These are phyloP conservation scores for Suillus paluster DNA, from an alignment of 768 basidiomycete species.

Conservation along the genomic window DNA sequence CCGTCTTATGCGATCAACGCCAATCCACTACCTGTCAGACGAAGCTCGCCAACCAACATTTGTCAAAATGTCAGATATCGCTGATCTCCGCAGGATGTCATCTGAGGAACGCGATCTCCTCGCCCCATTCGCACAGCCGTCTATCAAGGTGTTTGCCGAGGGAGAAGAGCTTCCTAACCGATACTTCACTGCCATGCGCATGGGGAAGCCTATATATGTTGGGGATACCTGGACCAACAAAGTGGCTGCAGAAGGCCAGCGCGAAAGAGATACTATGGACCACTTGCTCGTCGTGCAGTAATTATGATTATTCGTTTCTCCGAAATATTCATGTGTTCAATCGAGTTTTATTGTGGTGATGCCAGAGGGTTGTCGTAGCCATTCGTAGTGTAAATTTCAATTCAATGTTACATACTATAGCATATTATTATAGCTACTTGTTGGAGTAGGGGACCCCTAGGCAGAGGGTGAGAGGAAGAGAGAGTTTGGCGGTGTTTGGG, in stretches of 20 bases:
- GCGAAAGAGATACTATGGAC: not conserved
- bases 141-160: slow-evolving; percentile 9
- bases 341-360: not conserved
- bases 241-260: not conserved
- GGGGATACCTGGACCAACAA: slow-evolving; percentile 26
- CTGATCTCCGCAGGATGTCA: slow-evolving; percentile 10
- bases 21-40: slow-evolving; percentile 24
- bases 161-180: slow-evolving; percentile 22
- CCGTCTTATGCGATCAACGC: not conserved
- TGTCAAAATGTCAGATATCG: slow-evolving; percentile 13
- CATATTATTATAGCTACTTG: too few relatives aligned
- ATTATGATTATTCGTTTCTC: not conserved
- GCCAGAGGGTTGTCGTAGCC: not conserved
- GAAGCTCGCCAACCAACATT: slow-evolving; percentile 23
- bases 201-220: slow-evolving; percentile 20
- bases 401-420: not conserved
- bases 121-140: slow-evolving; percentile 15
- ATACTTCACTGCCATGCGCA: slow-evolving; percentile 9
- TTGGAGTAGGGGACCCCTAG: too few relatives aligned
- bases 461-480: too few relatives aligned
- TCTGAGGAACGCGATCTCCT: slow-evolving; percentile 11
- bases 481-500: too few relatives aligned
- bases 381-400: not conserved
- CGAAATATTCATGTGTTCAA: too few relatives aligned
- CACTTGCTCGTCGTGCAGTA: not conserved